phyloP scores from a whole-genome alignment of 148 eudicot species.

The Heliosperma pusillum region DNA sequence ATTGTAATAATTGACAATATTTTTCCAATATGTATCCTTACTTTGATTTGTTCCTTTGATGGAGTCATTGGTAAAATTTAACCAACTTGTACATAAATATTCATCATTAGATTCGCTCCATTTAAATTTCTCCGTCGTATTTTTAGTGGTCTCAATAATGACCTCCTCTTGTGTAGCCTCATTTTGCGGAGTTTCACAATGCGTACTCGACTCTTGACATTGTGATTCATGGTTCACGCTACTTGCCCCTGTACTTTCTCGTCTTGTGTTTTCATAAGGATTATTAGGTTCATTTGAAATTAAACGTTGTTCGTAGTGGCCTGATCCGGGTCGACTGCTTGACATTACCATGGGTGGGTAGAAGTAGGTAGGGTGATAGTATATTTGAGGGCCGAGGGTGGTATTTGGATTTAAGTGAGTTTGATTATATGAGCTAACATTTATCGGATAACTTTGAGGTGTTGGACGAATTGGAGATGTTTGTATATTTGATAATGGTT shows the following conservation, averaged over 20 bases:
- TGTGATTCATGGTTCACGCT: background rate
- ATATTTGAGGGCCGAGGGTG: no score
- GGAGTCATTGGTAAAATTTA: background rate
- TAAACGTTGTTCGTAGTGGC: background rate
- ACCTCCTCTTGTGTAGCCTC: background rate
- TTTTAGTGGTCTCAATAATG: background rate
- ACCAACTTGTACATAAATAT: background rate
- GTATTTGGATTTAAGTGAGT: no score
- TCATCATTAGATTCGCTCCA: background rate
- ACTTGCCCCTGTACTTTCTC: background rate
- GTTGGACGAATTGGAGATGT: no score
- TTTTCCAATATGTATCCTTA: background rate
- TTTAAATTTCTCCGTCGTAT: background rate
- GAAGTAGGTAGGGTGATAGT: no score
- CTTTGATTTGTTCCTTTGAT: background rate
- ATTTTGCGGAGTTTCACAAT: background rate
- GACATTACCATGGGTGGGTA: no score
- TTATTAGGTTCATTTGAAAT: background rate
- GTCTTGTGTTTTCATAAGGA: background rate
- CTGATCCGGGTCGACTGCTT: no score
- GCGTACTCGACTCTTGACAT: background rate
- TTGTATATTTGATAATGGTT: no score
- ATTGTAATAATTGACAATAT: slow-evolving; percentile 12
- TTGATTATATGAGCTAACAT: no score
- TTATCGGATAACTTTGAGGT: no score